Evolutionary conservation across 106 monocot genomes (phyloP).

Genomic region (Platanthera zijinensis): DNA sequence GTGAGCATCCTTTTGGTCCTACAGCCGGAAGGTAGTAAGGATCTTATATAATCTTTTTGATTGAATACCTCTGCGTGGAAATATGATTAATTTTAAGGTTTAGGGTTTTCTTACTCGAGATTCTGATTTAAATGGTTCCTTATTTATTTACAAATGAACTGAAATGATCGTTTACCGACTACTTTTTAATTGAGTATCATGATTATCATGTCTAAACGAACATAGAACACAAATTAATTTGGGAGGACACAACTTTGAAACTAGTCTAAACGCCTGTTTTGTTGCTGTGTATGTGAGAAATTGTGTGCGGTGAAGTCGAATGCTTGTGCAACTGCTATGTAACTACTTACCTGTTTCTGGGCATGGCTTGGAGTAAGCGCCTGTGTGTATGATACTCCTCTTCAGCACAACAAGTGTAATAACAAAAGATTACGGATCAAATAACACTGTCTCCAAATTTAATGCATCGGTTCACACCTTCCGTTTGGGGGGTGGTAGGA

Average conservation of each 20-base stretch:
- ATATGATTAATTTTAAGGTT: not conserved
- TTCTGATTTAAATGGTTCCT: not conserved
- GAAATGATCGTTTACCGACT: not conserved
- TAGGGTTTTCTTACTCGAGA: not conserved
- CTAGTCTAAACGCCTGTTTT: not conserved
- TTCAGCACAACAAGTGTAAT: too few species aligned
- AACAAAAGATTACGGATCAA: too few species aligned
- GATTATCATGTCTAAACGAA: not conserved
- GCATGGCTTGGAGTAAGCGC: too few species aligned
- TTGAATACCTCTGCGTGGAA: not conserved
- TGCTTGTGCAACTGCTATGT: too few species aligned
- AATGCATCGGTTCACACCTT: too few species aligned
- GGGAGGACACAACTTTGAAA: not conserved
- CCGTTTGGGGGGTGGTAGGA: too few species aligned
- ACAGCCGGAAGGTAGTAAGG: not conserved
- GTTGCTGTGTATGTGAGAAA: too few species aligned
- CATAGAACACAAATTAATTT: not conserved
- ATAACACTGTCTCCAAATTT: too few species aligned
- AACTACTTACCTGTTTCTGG: too few species aligned
- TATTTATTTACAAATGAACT: not conserved
- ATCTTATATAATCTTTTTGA: not conserved
- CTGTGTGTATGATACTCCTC: too few species aligned
- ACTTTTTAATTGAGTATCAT: not conserved
- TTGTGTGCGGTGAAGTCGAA: too few species aligned
- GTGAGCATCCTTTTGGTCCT: conserved; percentile 28